These are phyloP conservation scores for Mycena rebaudengoi DNA, from an alignment of 768 basidiomycete species.

Conservation along the genomic window DNA sequence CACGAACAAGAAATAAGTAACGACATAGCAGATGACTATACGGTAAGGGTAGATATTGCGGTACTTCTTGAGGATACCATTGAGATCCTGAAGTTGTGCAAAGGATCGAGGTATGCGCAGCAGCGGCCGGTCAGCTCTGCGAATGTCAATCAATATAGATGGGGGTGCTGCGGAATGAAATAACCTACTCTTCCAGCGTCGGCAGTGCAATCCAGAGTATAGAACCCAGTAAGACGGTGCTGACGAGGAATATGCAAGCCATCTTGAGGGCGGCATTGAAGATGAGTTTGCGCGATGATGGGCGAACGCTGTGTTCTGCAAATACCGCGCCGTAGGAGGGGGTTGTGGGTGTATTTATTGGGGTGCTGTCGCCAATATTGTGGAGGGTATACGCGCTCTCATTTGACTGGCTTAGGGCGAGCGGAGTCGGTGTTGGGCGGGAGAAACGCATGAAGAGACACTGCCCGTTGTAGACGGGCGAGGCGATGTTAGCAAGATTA, in stretches of 20 bases:
- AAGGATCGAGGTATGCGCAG: constrained; percentile 92
- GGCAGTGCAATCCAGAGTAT: constrained; percentile 86
- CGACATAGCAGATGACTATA: constrained; percentile 87
- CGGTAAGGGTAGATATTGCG: constrained; percentile 87
- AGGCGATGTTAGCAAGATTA: no score
- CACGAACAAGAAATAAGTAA: constrained; percentile 91
- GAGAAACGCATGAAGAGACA: no score
- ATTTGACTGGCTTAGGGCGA: constrained; percentile 41
- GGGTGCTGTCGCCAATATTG: constrained; percentile 58
- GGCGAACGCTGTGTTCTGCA: constrained; percentile 28
- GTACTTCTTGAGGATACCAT: constrained; percentile 90
- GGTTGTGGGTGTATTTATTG: constrained; percentile 54
- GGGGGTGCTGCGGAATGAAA: background rate
- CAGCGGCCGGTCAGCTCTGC: constrained; percentile 75
- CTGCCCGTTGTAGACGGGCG: no score
- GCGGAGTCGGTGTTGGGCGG: no score
- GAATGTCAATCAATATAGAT: constrained; percentile 14
- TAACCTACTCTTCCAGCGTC: constrained; percentile 75
- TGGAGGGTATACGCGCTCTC: constrained; percentile 70
- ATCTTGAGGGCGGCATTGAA: constrained; percentile 87
- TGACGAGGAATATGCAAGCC: constrained; percentile 76
- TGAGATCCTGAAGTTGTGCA: constrained; percentile 84
- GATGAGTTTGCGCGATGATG: constrained; percentile 65
- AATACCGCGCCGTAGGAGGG: constrained; percentile 60
- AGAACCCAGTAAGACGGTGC: constrained; percentile 75